Percentiles rank a stretch among this genome's conserved stretches.
Conservation (phyloP, 805 yeast species). For the Torulaspora delbrueckii region DNA sequence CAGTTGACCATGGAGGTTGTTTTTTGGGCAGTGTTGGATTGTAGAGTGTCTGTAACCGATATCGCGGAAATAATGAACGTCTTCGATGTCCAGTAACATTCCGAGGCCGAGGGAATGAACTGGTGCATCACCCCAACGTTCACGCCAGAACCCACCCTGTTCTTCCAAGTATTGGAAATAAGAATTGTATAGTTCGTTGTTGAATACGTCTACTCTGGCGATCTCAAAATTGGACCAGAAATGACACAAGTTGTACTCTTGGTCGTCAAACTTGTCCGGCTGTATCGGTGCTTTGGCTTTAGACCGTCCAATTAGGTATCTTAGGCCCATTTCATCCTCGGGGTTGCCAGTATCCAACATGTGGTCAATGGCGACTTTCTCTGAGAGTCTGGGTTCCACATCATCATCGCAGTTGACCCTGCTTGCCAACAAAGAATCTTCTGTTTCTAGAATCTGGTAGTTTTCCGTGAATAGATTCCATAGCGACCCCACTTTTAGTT, state of each 20-base stretch:
- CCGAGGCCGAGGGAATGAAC: constrained; percentile 85
- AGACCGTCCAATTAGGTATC: constrained; percentile 39
- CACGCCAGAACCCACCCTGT: constrained; percentile 79
- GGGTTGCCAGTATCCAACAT: constrained; percentile 18
- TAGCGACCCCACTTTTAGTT: constrained; percentile 50
- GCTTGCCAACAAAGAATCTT: constrained; percentile 30
- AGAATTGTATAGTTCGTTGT: constrained; percentile 55
- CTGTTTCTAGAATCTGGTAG: constrained; percentile 35
- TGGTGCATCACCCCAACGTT: constrained; percentile 98
- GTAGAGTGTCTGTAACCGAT: constrained; percentile 84
- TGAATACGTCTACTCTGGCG: constrained; percentile 74
- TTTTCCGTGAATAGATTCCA: constrained; percentile 63
- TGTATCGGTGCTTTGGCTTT: constrained; percentile 27
- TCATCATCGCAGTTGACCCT: constrained; percentile 28
- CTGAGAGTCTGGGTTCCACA: constrained; percentile 26
- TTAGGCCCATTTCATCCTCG: constrained; percentile 31
- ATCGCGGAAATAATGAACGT: constrained; percentile 87
- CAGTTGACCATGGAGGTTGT: constrained; percentile 43
- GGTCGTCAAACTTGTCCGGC: constrained; percentile 58
- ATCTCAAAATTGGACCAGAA: constrained; percentile 95
- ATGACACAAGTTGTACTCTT: constrained; percentile 74
- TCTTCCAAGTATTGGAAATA: constrained; percentile 67
- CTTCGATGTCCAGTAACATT: constrained; percentile 59
- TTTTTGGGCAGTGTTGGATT: constrained; percentile 77
- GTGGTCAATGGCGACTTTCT: constrained; percentile 34